Percentiles rank a stretch among this genome's conserved stretches.
Conservation (phyloP, 306 rosid species). For the Dryas octopetala region DNA sequence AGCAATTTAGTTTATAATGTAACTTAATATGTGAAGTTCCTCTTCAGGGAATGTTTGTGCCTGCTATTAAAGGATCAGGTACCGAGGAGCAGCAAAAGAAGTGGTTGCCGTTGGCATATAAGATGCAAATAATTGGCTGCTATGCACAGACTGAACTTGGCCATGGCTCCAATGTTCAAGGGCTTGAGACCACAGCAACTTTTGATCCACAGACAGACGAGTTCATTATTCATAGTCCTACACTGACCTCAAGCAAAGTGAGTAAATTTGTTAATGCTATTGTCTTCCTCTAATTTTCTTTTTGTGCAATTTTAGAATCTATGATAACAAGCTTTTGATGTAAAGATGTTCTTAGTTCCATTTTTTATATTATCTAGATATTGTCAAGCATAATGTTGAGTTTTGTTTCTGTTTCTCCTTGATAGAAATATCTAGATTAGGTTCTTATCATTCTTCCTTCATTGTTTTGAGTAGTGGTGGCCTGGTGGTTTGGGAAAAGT, state of each 20-base stretch:
- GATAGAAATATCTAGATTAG: constrained; percentile 19
- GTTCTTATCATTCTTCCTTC: constrained; percentile 23
- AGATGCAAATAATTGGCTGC: constrained; percentile 96
- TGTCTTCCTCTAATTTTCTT: not conserved
- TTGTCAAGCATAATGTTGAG: constrained; percentile 8
- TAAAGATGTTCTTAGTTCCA: not conserved
- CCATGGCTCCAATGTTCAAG: constrained; percentile 98
- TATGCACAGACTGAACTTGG: constrained; percentile 99
- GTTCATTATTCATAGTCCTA: constrained; percentile 85
- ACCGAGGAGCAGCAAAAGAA: constrained; percentile 87
- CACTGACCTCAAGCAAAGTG: constrained; percentile 93
- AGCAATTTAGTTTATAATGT: constrained; percentile 1
- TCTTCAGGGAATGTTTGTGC: constrained; percentile 88
- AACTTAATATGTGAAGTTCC: constrained; percentile 21
- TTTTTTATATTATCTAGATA: not conserved
- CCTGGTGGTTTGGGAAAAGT: constrained; percentile 98
- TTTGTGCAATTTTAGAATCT: constrained; percentile 16
- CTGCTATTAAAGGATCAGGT: constrained; percentile 83
- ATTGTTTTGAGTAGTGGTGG: constrained; percentile 81
- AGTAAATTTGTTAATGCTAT: constrained; percentile 31
- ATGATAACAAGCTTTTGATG: not conserved
- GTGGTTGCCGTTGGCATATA: constrained; percentile 88
- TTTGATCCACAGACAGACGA: constrained; percentile 84
- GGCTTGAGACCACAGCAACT: constrained; percentile 96
- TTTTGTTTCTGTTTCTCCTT: not conserved